Evolutionary conservation across 2,329 filamentous ascomycete species (phyloP).

Genomic region (Rutstroemia sp.): DNA sequence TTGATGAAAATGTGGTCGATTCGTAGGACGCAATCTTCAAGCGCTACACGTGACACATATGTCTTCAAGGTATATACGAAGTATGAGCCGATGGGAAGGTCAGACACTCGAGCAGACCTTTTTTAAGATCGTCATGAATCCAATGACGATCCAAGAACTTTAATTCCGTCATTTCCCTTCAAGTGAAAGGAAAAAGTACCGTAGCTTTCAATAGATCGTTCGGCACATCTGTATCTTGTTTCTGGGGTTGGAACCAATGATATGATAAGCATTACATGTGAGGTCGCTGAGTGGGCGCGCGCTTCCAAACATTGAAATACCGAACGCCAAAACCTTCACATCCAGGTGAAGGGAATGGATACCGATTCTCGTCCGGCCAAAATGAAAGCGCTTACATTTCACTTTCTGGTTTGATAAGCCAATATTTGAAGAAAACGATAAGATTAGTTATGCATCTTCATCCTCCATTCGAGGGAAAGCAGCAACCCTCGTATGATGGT

Average conservation of each 20-base stretch:
- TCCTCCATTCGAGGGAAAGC: no score
- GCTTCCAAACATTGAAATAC: conserved; percentile 1
- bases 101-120: not conserved
- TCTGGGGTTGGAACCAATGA: not conserved
- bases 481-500: not conserved
- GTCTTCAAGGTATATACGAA: not conserved
- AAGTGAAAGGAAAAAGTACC: not conserved
- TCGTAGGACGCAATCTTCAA: not conserved
- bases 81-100: not conserved
- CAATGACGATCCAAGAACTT: not conserved
- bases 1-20: no score
- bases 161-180: not conserved
- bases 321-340: not conserved
- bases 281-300: not conserved
- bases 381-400: not conserved
- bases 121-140: not conserved
- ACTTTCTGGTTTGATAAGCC: not conserved
- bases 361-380: not conserved
- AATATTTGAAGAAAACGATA: not conserved
- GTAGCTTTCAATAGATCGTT: not conserved
- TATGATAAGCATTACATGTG: not conserved
- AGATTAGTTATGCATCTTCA: not conserved
- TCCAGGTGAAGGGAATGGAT: not conserved
- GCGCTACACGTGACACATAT: not conserved
- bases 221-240: not conserved